Conservation (phyloP, 2,329 filamentous ascomycete species). For the Xylaria sp. region DNA sequence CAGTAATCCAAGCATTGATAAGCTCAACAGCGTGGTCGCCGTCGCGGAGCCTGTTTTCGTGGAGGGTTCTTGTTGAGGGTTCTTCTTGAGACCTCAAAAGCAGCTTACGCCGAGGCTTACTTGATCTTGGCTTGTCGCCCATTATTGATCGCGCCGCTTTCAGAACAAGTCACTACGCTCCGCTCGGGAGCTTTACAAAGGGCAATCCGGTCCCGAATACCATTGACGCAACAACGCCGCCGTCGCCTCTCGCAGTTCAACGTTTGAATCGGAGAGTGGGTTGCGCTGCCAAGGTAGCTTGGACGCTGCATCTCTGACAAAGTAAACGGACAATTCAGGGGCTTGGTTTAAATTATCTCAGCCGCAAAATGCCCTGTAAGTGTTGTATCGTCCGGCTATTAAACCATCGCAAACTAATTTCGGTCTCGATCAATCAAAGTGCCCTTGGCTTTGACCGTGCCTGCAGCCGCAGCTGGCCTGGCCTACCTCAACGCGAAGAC, state of each 20-base stretch:
- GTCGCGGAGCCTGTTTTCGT: too few species aligned
- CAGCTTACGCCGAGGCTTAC: too few species aligned
- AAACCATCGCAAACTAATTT: background rate
- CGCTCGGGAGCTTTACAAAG: background rate
- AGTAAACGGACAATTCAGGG: background rate
- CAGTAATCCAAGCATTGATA: too few species aligned
- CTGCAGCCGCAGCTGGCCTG: slow-evolving; percentile 68
- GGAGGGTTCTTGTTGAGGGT: too few species aligned
- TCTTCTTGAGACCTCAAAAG: too few species aligned
- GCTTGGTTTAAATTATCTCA: background rate
- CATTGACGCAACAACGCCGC: too few species aligned
- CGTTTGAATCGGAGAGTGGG: background rate
- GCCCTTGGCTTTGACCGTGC: slow-evolving; percentile 59
- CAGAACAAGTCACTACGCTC: too few species aligned
- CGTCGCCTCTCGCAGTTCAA: too few species aligned
- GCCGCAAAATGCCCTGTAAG: slow-evolving; percentile 31
- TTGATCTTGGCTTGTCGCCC: too few species aligned
- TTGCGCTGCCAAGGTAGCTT: background rate
- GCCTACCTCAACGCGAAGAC: slow-evolving; percentile 80
- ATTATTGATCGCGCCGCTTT: too few species aligned
- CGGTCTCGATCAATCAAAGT: slow-evolving; percentile 45
- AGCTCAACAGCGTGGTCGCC: too few species aligned
- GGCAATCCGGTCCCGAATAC: background rate
- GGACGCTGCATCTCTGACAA: background rate
- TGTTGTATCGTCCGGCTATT: too few species aligned